These are phyloP conservation scores for Diaporthe australafricana DNA, from an alignment of 2,329 filamentous ascomycete genomes.

Conservation along the genomic window DNA sequence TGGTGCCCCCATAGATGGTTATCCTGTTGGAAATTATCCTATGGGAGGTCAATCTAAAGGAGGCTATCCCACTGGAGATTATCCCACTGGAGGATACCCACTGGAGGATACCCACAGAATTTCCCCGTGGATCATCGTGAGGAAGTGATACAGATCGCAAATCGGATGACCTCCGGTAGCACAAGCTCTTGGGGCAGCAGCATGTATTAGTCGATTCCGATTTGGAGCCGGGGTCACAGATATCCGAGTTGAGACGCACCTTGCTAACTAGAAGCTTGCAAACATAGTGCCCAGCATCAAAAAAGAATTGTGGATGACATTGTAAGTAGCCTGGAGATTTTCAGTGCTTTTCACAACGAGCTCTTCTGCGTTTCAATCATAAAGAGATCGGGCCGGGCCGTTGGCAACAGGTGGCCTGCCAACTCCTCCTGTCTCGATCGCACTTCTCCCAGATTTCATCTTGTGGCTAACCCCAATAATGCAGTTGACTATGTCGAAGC, in stretches of 20 bases:
- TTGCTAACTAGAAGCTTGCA: not conserved
- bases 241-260: not conserved
- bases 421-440: not conserved
- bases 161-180: not conserved
- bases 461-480: not conserved
- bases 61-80: no score
- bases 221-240: not conserved
- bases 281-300: slow-evolving; percentile 73
- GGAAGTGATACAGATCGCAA: not conserved
- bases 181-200: not conserved
- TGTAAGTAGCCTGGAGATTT: not conserved
- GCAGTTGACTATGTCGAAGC: slow-evolving; percentile 75
- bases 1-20: no score
- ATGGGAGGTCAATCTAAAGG: no score
- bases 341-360: not conserved
- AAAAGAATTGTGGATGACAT: slow-evolving; percentile 83
- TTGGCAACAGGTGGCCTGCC: not conserved
- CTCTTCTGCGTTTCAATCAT: not conserved
- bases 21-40: no score
- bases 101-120: no score
- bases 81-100: no score
- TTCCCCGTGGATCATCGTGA: no score
- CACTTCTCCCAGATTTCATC: no score
- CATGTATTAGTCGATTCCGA: not conserved
- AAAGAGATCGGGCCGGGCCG: not conserved